Conservation (phyloP, 148 eudicot genomes). For the Bassia scoparia region DNA sequence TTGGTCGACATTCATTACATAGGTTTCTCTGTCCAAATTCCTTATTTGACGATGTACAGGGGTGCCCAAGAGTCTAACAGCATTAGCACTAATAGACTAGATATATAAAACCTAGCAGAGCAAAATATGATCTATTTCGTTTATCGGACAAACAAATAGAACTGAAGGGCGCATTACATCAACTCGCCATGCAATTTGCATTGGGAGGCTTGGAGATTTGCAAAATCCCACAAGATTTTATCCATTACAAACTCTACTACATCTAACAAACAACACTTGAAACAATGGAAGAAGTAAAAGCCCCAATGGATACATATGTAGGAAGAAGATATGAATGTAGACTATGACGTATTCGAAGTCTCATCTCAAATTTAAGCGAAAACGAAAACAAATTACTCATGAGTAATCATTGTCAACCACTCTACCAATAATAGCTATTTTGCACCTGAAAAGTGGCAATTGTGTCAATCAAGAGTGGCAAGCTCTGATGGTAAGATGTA, state of each 20-base stretch:
- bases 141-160: conserved; percentile 14
- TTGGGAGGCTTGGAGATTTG: conserved; percentile 21
- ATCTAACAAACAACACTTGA: not conserved
- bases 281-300: not conserved
- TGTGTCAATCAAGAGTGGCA: conserved; percentile 1
- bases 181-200: conserved; percentile 36
- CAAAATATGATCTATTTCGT: no score
- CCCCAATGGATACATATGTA: conserved; percentile 3
- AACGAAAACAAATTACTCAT: conserved; percentile 35
- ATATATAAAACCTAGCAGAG: no score
- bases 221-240: conserved; percentile 28
- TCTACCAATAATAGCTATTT: conserved; percentile 45
- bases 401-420: conserved; percentile 42
- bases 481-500: not conserved
- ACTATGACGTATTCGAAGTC: not conserved
- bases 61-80: no score
- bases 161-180: not conserved
- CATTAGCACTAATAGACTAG: no score
- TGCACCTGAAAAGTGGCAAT: conserved; percentile 30
- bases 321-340: not conserved
- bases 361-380: conserved; percentile 29
- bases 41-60: no score
- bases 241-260: conserved; percentile 13
- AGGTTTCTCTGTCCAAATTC: no score
- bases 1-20: no score